Evolutionary conservation across 495 filamentous ascomycete genomes (phyloP).

Genomic region (Durotheca rogersii): DNA sequence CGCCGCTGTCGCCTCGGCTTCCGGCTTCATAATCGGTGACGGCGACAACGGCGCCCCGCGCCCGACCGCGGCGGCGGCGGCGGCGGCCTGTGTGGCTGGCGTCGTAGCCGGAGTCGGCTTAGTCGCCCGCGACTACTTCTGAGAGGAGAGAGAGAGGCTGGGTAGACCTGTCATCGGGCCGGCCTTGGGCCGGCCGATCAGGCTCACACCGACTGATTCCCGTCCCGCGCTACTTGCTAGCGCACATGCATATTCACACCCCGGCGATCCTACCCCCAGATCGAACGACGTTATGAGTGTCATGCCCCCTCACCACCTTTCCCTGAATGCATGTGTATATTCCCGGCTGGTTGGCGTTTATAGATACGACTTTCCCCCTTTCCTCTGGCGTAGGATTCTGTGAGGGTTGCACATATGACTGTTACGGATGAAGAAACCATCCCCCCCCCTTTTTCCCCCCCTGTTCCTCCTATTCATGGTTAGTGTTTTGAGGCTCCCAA

Average conservation of each 20-base stretch:
- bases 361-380: constrained; percentile 14
- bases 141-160: too few relatives aligned
- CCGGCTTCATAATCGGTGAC: constrained; percentile 30
- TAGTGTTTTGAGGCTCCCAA: not conserved
- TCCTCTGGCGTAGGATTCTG: constrained; percentile 1
- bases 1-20: constrained; percentile 36
- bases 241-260: not conserved
- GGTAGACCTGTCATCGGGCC: too few relatives aligned
- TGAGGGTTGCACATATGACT: constrained; percentile 10
- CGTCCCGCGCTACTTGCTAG: too few relatives aligned
- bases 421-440: constrained; percentile 5
- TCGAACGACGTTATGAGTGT: constrained; percentile 30
- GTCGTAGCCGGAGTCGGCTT: constrained; percentile 32
- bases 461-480: too few relatives aligned
- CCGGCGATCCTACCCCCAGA: not conserved
- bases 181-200: too few relatives aligned
- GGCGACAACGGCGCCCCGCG: too few relatives aligned
- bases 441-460: too few relatives aligned
- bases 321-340: constrained; percentile 25
- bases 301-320: constrained; percentile 17
- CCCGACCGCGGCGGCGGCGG: constrained; percentile 30
- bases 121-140: constrained; percentile 28
- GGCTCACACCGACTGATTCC: too few relatives aligned
- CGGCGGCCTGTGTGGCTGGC: constrained; percentile 29
- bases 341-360: constrained; percentile 4